These are phyloP conservation scores for Leccinum arenicola DNA, from an alignment of 768 basidiomycete genomes.

Conservation along the genomic window DNA sequence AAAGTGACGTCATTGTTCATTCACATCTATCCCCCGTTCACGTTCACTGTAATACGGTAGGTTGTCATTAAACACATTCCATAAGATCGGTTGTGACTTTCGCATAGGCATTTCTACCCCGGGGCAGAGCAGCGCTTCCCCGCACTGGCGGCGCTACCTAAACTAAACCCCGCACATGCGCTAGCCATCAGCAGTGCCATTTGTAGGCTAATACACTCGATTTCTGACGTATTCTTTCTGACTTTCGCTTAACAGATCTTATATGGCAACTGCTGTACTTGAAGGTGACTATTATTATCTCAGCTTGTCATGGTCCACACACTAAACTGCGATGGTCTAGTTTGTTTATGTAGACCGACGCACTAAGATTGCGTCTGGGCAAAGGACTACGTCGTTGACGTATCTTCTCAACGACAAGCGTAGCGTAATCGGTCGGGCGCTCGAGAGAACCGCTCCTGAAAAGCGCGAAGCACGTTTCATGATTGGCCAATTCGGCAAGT, in stretches of 20 bases:
- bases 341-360: slow-evolving; percentile 87
- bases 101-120: slow-evolving; percentile 80
- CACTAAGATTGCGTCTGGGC: slow-evolving; percentile 87
- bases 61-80: slow-evolving; percentile 21
- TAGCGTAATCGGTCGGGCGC: slow-evolving; percentile 70
- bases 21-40: slow-evolving; percentile 90
- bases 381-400: slow-evolving; percentile 87
- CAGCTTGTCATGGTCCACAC: background rate
- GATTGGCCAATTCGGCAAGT: slow-evolving; percentile 75
- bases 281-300: slow-evolving; percentile 53
- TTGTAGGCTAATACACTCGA: slow-evolving; percentile 50
- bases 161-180: slow-evolving; percentile 67
- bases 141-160: slow-evolving; percentile 66
- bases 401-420: slow-evolving; percentile 87
- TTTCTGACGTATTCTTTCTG: slow-evolving; percentile 7
- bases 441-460: slow-evolving; percentile 57
- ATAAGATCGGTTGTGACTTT: slow-evolving; percentile 5
- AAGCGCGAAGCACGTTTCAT: slow-evolving; percentile 77
- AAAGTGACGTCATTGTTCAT: slow-evolving; percentile 96
- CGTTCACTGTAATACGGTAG: slow-evolving; percentile 87
- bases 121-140: slow-evolving; percentile 81
- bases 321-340: slow-evolving; percentile 31
- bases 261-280: slow-evolving; percentile 94
- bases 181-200: slow-evolving; percentile 79
- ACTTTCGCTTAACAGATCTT: slow-evolving; percentile 54